Evolutionary conservation across 495 filamentous ascomycete genomes (phyloP), one percentile per base, ranked within the genome.

Genomic region (Penicillium odoratum): DNA sequence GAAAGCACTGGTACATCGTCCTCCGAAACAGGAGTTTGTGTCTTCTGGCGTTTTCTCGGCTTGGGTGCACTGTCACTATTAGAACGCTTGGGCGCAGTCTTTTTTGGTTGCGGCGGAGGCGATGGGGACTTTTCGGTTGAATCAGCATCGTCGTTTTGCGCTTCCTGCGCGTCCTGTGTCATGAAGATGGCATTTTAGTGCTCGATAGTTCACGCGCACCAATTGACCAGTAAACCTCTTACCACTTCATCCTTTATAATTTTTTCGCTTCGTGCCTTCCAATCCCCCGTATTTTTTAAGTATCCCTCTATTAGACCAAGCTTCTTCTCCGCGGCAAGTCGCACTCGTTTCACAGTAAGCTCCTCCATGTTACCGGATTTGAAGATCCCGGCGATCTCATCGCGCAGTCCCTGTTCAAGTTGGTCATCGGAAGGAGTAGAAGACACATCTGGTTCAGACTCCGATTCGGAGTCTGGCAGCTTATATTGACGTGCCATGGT

Each of bases 251-350:
- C 77, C 56, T 81, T 79, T 53, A 97, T 91, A 30, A 95, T 67
- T 16, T 78, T 63, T 56, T 95, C 91, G 72, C 91, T 95, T 61
- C 81, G 82, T n/a, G 75, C 68, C 64, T 94, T 95, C 94, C 93
- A 97, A 16, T 79, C 69, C 4, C 61, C 69, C 43, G 82, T 70
- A 26, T 56, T 69, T 61, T 86, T 90, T 65, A 96, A 85, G 64
- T 90, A 96, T 0, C 83, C 89, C 5, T 81, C 74, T 3, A 81
- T 78, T 1, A 98, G 80, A 28, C 72, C 78, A 7, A 92, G 70
- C 44, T 86, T 68, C 60, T 85, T 72, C 64, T 93, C 91, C 3
- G 83, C 87, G 2, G 77, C 76, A 34, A 83, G 75, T 38, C 93
- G 88, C 44, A 91, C 83, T 44, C 80, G 77, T 56, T 91, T 93